Conservation (phyloP, 495 filamentous ascomycete genomes). For the Talaromyces liani region DNA sequence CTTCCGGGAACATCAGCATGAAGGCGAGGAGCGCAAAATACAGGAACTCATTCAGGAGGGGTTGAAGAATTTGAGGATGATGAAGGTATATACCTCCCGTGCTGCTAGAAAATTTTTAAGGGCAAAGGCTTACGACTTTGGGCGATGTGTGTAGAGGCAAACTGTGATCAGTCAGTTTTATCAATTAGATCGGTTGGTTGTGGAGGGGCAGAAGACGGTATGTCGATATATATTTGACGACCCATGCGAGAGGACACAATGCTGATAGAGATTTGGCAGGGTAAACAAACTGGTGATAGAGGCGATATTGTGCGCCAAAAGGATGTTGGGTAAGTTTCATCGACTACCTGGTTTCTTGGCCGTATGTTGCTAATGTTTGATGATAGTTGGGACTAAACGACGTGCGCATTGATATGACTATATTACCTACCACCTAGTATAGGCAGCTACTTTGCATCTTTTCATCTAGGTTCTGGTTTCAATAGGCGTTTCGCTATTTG, state of each 20-base stretch:
- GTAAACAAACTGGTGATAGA: conserved; percentile 63
- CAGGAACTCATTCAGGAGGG: conserved; percentile 88
- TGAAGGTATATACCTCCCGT: conserved; percentile 72
- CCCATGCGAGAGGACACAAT: not conserved
- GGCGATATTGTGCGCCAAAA: conserved; percentile 72
- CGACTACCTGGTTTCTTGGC: not conserved
- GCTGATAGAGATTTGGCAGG: conserved; percentile 33
- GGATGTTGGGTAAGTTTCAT: conserved; percentile 62
- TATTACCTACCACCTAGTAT: not conserved
- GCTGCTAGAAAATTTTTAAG: too few species aligned
- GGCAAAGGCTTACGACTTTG: not conserved
- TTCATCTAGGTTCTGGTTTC: not conserved
- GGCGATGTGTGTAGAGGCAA: conserved; percentile 60
- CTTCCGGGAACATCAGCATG: conserved; percentile 69
- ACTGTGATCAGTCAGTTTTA: conserved; percentile 92
- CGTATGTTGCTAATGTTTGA: conserved; percentile 5
- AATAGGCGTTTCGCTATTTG: not conserved
- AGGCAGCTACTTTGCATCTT: not conserved
- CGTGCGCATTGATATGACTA: not conserved
- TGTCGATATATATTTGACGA: conserved; percentile 7
- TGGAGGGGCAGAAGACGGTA: conserved; percentile 73
- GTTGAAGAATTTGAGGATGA: conserved; percentile 73
- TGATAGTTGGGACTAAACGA: conserved; percentile 40
- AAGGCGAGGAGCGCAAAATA: conserved; percentile 64
- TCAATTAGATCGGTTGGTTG: conserved; percentile 83